Evolutionary conservation across 1,284 basidiomycete genomes (phyloP).

Genomic region (Cronartium quercuum): DNA sequence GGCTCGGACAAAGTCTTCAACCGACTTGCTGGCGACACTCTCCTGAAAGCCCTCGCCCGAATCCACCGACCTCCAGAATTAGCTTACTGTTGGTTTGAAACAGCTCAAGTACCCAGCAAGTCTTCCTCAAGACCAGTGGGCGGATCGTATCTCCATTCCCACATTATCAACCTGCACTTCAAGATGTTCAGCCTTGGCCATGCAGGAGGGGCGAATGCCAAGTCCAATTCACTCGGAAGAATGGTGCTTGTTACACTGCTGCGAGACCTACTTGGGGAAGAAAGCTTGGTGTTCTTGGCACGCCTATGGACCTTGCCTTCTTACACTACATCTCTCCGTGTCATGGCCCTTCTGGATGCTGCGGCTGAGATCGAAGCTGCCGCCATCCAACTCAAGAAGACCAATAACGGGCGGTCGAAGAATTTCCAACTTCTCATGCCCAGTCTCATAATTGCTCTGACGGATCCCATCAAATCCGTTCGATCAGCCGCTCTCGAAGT

Average conservation of each 20-base stretch:
- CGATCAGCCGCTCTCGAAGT: constrained; percentile 25
- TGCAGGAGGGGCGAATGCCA: not conserved
- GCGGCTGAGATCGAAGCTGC: constrained; percentile 18
- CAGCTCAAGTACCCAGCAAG: constrained; percentile 5
- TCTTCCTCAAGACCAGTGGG: not conserved
- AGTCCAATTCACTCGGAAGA: constrained; percentile 8
- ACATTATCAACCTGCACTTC: constrained; percentile 22
- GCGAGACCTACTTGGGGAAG: constrained; percentile 8
- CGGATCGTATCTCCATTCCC: not conserved
- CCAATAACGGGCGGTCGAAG: not conserved
- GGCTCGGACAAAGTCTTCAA: constrained; percentile 22
- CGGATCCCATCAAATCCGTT: constrained; percentile 19
- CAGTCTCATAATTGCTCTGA: constrained; percentile 30
- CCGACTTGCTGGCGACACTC: constrained; percentile 10
- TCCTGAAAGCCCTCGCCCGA: constrained; percentile 3
- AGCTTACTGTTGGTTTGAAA: constrained; percentile 34
- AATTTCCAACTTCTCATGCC: constrained; percentile 34
- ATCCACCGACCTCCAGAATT: constrained; percentile 5
- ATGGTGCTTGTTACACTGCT: constrained; percentile 2
- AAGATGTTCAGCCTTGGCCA: constrained; percentile 21
- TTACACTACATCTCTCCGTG: constrained; percentile 11
- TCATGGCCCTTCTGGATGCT: constrained; percentile 29
- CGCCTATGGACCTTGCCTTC: constrained; percentile 31
- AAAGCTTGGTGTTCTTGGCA: constrained; percentile 29
- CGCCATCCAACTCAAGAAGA: not conserved